These are phyloP conservation scores for Vitis rupestris DNA, from an alignment of 164 flowering plant genomes.

Conservation along the genomic window DNA sequence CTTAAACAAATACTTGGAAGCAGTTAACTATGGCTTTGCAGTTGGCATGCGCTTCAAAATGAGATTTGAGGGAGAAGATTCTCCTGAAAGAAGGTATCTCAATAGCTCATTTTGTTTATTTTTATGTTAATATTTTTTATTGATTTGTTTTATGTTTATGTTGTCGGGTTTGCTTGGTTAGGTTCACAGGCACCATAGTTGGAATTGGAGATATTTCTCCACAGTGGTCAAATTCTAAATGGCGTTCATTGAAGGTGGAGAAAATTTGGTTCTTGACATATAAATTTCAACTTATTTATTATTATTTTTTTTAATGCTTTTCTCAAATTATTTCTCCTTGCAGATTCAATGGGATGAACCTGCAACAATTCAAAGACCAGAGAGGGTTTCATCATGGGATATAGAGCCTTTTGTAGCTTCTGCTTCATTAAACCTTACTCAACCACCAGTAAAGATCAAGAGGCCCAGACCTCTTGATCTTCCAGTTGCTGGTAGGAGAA, in stretches of 20 bases:
- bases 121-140: neutral
- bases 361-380: conserved; percentile 71
- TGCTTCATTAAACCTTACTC: conserved; percentile 23
- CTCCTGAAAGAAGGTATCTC: conserved; percentile 65
- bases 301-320: conserved; percentile 3
- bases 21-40: conserved; percentile 41
- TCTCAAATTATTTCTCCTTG: conserved; percentile 7
- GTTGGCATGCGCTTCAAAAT: conserved; percentile 69
- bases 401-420: conserved; percentile 61
- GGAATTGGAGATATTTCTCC: conserved; percentile 53
- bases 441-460: conserved; percentile 39
- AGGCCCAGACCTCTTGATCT: conserved; percentile 44
- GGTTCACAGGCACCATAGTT: conserved; percentile 65
- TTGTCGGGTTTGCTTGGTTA: conserved; percentile 15
- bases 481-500: conserved; percentile 31
- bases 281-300: neutral
- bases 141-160: neutral
- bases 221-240: conserved; percentile 55
- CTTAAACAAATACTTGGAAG: conserved; percentile 54
- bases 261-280: neutral
- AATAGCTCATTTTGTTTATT: no score
- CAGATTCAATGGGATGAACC: conserved; percentile 96
- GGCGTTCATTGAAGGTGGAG: conserved; percentile 65
- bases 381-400: conserved; percentile 94
- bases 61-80: conserved; percentile 74